Evolutionary conservation across 345 rosid genomes (phyloP).

Genomic region (Pugionium dolabratum): DNA sequence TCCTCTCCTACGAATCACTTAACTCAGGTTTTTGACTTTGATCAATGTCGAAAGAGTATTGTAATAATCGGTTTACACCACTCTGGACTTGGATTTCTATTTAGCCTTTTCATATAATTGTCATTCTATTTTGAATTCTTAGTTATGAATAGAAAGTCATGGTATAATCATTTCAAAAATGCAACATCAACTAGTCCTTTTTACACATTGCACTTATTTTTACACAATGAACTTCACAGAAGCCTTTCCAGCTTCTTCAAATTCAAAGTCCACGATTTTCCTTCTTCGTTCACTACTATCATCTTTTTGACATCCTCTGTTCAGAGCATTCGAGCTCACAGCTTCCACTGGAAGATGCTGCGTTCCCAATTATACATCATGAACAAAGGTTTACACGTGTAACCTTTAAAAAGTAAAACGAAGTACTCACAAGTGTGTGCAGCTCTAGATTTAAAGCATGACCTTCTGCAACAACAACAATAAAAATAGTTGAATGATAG

Average conservation of each 20-base stretch:
- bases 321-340: conserved; percentile 10
- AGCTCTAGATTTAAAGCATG: conserved; percentile 12
- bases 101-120: not conserved
- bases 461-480: conserved; percentile 18
- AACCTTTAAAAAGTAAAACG: not conserved
- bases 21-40: conserved; percentile 27
- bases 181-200: too few species aligned
- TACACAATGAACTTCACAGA: conserved; percentile 6
- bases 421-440: conserved; percentile 26
- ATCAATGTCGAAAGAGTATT: conserved; percentile 19
- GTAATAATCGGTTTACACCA: conserved; percentile 35
- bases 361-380: conserved; percentile 3
- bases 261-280: conserved; percentile 23
- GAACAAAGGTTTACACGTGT: not conserved
- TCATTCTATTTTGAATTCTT: not conserved
- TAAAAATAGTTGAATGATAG: conserved; percentile 18
- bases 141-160: too few species aligned
- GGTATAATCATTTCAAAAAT: too few species aligned
- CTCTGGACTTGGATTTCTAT: conserved; percentile 12
- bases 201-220: too few species aligned
- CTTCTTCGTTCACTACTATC: conserved; percentile 30
- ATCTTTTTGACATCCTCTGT: conserved; percentile 11
- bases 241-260: conserved; percentile 30
- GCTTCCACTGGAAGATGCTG: conserved; percentile 24
- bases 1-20: conserved; percentile 5